Evolutionary conservation across 1,284 basidiomycete species (phyloP).

Genomic region (Papiliotrema fonsecae): DNA sequence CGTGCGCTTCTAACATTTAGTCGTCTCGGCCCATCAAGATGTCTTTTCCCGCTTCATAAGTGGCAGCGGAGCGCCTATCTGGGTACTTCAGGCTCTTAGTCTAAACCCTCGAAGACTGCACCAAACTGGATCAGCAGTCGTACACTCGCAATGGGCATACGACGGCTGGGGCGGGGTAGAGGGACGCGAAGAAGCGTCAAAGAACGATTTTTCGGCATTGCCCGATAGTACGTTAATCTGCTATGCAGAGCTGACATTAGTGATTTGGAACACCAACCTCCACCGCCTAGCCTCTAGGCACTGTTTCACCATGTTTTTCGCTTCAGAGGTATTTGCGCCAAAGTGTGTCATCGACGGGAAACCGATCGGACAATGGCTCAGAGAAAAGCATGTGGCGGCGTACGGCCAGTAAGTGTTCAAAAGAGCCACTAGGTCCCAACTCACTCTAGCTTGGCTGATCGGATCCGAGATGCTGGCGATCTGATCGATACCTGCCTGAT

Average conservation of each 20-base stretch:
- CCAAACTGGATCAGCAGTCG: conserved; percentile 24
- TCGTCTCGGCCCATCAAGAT: conserved; percentile 36
- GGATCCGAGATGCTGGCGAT: conserved; percentile 46
- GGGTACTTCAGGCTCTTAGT: conserved; percentile 28
- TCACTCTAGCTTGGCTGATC: conserved; percentile 21
- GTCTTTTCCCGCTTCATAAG: conserved; percentile 29
- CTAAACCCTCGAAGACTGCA: conserved; percentile 26
- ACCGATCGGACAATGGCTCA: conserved; percentile 18
- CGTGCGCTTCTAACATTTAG: conserved; percentile 5
- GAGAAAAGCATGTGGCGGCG: conserved; percentile 14
- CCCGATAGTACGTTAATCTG: conserved; percentile 26
- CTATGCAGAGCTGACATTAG: conserved; percentile 9
- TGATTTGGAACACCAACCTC: conserved; percentile 38
- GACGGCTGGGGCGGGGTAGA: conserved; percentile 24
- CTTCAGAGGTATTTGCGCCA: conserved; percentile 27
- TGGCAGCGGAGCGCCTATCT: conserved; percentile 34
- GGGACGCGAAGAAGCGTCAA: conserved; percentile 13
- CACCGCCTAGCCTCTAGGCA: conserved; percentile 30
- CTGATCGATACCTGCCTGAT: conserved; percentile 51
- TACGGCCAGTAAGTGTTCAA: conserved; percentile 27
- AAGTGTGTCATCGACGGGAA: conserved; percentile 29
- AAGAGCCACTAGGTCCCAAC: not conserved
- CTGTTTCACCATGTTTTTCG: conserved; percentile 37
- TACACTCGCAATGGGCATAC: conserved; percentile 22
- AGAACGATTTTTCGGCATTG: conserved; percentile 17